These are phyloP conservation scores for Annulohypoxylon maeteangense DNA, from an alignment of 495 filamentous ascomycete genomes.

Conservation along the genomic window DNA sequence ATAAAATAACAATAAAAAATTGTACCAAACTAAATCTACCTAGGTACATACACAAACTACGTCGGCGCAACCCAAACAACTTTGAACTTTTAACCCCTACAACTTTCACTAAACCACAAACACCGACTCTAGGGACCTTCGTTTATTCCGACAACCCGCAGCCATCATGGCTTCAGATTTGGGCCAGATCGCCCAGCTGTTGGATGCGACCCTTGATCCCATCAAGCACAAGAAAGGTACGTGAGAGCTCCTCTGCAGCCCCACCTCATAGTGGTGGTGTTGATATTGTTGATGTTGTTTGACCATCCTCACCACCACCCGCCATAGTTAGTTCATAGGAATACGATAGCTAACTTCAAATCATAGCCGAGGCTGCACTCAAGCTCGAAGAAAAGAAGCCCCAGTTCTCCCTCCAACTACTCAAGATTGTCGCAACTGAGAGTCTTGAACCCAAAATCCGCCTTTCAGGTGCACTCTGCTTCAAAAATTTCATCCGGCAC, in stretches of 20 bases:
- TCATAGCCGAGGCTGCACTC: conserved; percentile 80
- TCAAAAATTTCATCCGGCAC: conserved; percentile 96
- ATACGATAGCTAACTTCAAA: conserved; percentile 19
- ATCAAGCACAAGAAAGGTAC: conserved; percentile 87
- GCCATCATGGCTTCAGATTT: conserved; percentile 79
- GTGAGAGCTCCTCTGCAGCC: conserved; percentile 38
- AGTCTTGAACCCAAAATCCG: conserved; percentile 76
- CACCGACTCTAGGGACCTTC: not conserved
- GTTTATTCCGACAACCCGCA: not conserved
- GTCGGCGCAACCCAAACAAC: conserved; percentile 15
- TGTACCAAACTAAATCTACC: not conserved
- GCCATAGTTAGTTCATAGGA: not conserved
- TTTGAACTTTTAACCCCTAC: conserved; percentile 4
- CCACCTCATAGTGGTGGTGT: conserved; percentile 4
- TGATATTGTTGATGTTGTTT: not conserved
- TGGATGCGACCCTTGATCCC: conserved; percentile 88
- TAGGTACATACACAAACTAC: conserved; percentile 16
- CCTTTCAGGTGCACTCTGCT: conserved; percentile 90
- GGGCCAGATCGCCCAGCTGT: conserved; percentile 76
- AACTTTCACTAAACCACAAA: not conserved
- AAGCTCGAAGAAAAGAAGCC: conserved; percentile 79
- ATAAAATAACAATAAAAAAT: conserved; percentile 39
- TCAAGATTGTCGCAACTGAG: conserved; percentile 85
- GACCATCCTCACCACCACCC: conserved; percentile 13
- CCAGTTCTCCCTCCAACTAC: conserved; percentile 85